Base-by-base conservation (phyloP, 345 rosid genomes). In the Camelina sativa region DNA sequence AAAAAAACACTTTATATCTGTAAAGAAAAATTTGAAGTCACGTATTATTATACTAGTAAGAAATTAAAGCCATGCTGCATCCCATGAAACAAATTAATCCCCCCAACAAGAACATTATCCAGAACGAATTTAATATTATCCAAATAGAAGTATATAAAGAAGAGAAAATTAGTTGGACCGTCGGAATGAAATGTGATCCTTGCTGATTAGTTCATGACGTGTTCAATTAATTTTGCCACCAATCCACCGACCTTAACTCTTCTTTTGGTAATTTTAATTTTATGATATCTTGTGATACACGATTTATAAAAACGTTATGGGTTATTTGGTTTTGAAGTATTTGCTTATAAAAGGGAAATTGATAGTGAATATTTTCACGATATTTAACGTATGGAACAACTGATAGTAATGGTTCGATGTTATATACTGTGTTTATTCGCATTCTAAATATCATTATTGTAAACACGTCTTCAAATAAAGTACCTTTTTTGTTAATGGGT, bases 141-240 rank as follows among this genome's bases (percentile, higher is more conserved):
- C 72, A 71, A 48, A 35, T 54, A 64, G 76, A 16, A 65, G 69
- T n/a, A n/a, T n/a, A n/a, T n/a, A n/a, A n/a, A n/a, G n/a, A 57
- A 58, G n/a, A n/a, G n/a, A n/a, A n/a, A 65, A 20, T 77, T 77
- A 71, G 73, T 77, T 77, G 76, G 72, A 77, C 76, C 80, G 76
- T 56, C 80, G 38, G 38, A 64, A 57, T 71, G 76, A 77, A 65
- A 71, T 71, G n/a, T 20, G 66, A 70, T 65, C 62, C 80, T 77
- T 65, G 72, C 68, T 28, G 76, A 77, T 71, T 65, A 71, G 40
- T 40, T 51, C 35, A 65, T 77, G 56, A 71, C 76, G 73, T 71
- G 76, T 77, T 25, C 11, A 58, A 28, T 77, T 65, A 77, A 71
- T 65, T 77, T 71, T 64, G 63, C 63, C 62, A 64, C 63, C 80